Conservation (phyloP, 495 filamentous ascomycete species). For the Lepidopterella palustris region DNA sequence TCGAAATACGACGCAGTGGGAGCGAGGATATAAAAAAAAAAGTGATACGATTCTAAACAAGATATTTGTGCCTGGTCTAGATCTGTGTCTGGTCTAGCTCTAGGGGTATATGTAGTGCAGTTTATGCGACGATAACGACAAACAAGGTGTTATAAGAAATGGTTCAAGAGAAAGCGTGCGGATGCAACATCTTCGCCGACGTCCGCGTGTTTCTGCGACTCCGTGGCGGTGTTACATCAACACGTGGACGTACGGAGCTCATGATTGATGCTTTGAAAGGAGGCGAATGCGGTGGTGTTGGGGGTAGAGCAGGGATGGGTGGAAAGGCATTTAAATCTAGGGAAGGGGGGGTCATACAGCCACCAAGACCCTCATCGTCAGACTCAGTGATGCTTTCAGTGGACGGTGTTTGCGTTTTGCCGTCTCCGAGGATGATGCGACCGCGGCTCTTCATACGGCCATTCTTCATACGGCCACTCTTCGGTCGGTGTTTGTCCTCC, state of each 20-base stretch:
- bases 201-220: slow-evolving; percentile 11
- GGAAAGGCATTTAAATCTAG: slow-evolving; percentile 23
- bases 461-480: slow-evolving; percentile 35
- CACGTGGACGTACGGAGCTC: slow-evolving; percentile 12
- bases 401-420: slow-evolving; percentile 52
- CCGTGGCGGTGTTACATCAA: slow-evolving; percentile 6
- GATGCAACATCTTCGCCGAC: slow-evolving; percentile 19
- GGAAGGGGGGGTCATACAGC: slow-evolving; percentile 59
- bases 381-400: slow-evolving; percentile 49
- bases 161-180: slow-evolving; percentile 19
- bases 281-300: slow-evolving; percentile 25
- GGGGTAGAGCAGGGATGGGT: slow-evolving; percentile 12
- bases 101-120: background rate
- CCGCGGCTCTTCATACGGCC: slow-evolving; percentile 53
- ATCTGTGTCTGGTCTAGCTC: background rate
- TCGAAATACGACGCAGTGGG: background rate
- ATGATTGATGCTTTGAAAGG: slow-evolving; percentile 20
- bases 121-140: slow-evolving; percentile 8
- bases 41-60: no score
- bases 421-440: slow-evolving; percentile 42
- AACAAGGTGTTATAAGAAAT: slow-evolving; percentile 9
- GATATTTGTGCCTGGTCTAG: background rate
- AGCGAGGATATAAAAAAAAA: no score
- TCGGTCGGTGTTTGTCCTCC: slow-evolving; percentile 45
- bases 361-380: slow-evolving; percentile 85